Base-by-base conservation (phyloP, 768 basidiomycete genomes). In the Lactarius psammicola region DNA sequence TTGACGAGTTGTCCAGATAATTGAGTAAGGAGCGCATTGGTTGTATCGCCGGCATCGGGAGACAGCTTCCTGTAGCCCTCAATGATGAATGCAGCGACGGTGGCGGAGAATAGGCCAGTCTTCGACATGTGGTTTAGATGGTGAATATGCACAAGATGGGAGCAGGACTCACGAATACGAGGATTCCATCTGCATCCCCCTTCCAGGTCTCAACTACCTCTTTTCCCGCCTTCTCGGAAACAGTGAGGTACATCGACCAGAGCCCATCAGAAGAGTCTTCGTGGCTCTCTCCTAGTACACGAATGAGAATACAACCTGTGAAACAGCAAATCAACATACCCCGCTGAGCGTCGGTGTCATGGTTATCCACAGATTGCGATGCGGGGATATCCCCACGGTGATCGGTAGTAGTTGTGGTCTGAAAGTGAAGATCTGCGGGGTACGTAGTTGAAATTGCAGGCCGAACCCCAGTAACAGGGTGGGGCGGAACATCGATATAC, bases 91-190 rank as follows among this genome's bases (percentile, higher is more conserved):
- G 68, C 56, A 5, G 68, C 58, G 36, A 67, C 30, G 20, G 61
- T 66, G 4, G 60, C 68, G 4, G 68, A 66, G 46, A 69, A 69
- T 4, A 68, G 58, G 49, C 68, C 60, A 3, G 68, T 60, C 68
- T 68, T 53, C 17, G 26, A n/a, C 8, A 13, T 55, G 30, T 31
- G 31, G 18, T 11, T 53, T 23, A 62, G 38, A n/a, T 2, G 6
- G 8, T 4, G 23, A 9, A 40, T 15, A 18, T 10, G 26, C 4
- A 11, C 13, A 57, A 26, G 49, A 31, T 1, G 34, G 30, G 34
- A 17, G 2, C 3, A 30, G 8, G 26, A 58, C 66, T 53, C 51
- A 67, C 66, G 54, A 67, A 59, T 7, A 63, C 53, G 13, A 67
- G 31, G 20, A 67, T 55, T 6, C 62, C 33, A 2, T 63, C 49